These are phyloP conservation scores for Ajuga reptans DNA, from an alignment of 305 asterid genomes.

Conservation along the genomic window DNA sequence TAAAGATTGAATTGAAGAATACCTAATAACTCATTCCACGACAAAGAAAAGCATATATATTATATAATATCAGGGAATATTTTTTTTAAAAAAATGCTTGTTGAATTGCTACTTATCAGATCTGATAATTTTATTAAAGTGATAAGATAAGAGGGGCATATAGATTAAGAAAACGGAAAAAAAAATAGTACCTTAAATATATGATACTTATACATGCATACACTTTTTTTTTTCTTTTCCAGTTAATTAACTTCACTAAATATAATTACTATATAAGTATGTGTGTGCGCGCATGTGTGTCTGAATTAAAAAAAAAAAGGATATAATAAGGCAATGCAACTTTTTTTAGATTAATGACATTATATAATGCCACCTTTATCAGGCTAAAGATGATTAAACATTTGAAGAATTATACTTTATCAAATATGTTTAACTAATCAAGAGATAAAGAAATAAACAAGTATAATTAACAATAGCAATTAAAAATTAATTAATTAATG, in stretches of 20 bases:
- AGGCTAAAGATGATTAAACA: conserved; percentile 21
- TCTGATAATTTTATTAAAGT: neutral
- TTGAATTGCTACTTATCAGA: conserved; percentile 16
- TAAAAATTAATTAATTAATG: conserved; percentile 2
- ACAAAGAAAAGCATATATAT: conserved; percentile 6
- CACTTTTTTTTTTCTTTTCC: neutral
- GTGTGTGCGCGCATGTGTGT: neutral
- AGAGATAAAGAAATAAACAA: no score
- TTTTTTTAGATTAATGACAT: conserved; percentile 23
- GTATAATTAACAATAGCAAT: no score
- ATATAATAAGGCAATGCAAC: conserved; percentile 19
- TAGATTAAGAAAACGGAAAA: neutral
- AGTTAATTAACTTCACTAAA: neutral
- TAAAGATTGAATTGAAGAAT: neutral
- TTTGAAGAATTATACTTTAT: conserved; percentile 19
- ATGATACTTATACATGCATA: neutral
- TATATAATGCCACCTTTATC: conserved; percentile 25
- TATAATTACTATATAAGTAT: no score
- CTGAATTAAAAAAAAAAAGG: neutral
- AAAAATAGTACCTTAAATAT: neutral
- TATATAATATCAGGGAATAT: neutral
- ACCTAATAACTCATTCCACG: neutral
- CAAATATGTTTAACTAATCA: conserved; percentile 4
- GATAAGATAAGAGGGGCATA: conserved; percentile 13
- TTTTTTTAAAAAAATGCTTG: neutral